Base-by-base conservation (phyloP, 2,329 filamentous ascomycete genomes). In the Alternaria sp. region DNA sequence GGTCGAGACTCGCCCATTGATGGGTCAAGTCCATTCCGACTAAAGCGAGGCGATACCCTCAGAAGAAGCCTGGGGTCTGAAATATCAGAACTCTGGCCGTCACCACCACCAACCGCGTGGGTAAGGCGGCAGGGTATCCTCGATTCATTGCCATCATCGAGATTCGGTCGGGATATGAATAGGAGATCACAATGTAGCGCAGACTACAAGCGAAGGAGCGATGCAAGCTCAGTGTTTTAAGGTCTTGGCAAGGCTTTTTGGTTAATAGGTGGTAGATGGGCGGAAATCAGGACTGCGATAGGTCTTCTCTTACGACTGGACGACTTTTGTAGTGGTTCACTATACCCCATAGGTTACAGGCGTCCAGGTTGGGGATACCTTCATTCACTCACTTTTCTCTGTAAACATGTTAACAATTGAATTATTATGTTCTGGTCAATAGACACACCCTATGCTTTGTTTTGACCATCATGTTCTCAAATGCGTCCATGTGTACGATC, bases 1-100 rank as follows among this genome's bases (percentile, higher is more conserved):
- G 42, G 54, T 18, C 46, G 41, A 22, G 73, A 75, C 22, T 72
- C 68, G 14, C 74, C 74, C 7, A 72, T 77, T 30, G 74, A 75
- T 51, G 62, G 64, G 16, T 62, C 62, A 2, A 73, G 67, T 42
- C 73, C 75, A 11, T 75, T 75, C 42, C 68, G 68, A 8, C 53
- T 75, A 18, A 76, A 71, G 55, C 68, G 67, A n/a, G 70, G 68
- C 12, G 65, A 72, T 36, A 72, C 72, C 8, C 46, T 64, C 39
- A 69, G 63, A 44, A 58, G 60, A 41, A 69, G 65, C 38, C n/a
- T 67, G 22, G 69, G 64, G 22, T 41, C 63, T 12, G 66, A 66
- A 3, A 48, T 69, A 9, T 63, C 62, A 30, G 58, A 62, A 26
- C 48, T 66, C 4, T 71, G 67, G 67, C 67, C 66, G 24, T 56